A percentile compares a stretch with the other conserved stretches of the same genome.
These are phyloP conservation scores for Colletotrichum salicis DNA, from an alignment of 2,329 filamentous ascomycete genomes.

Conservation along the genomic window DNA sequence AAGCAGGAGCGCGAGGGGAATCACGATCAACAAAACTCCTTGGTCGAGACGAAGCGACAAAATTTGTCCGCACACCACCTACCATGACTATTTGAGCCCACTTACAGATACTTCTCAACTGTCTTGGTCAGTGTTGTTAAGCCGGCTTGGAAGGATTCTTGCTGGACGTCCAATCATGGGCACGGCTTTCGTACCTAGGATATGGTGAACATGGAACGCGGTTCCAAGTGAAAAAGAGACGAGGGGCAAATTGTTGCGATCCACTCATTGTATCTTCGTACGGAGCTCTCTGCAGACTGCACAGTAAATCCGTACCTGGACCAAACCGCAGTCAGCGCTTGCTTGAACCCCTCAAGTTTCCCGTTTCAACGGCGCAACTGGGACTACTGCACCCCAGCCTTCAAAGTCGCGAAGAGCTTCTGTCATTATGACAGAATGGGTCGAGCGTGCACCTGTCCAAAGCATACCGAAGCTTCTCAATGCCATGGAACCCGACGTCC, in stretches of 20 bases:
- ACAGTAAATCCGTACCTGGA: not conserved
- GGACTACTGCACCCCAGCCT: conserved; percentile 19
- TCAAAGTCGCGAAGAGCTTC: not conserved
- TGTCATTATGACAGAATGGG: conserved; percentile 22
- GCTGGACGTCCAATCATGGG: not conserved
- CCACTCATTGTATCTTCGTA: not conserved
- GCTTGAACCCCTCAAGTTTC: conserved; percentile 17
- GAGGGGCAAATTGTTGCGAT: not conserved
- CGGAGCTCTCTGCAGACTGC: not conserved
- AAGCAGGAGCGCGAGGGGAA: not conserved
- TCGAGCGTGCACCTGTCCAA: conserved; percentile 1
- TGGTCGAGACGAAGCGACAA: not conserved
- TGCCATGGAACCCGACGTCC: conserved; percentile 20
- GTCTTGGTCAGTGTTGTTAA: not conserved
- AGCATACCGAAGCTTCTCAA: not conserved
- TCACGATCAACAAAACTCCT: not conserved
- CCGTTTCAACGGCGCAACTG: conserved; percentile 21
- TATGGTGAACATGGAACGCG: not conserved
- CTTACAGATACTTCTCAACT: not conserved
- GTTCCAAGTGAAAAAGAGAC: not conserved
- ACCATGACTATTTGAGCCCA: not conserved
- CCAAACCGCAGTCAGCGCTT: not conserved
- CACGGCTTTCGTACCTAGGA: not conserved
- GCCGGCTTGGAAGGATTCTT: not conserved
- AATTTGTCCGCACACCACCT: not conserved